A percentile compares a stretch with the other conserved stretches of the same genome.
These are phyloP conservation scores for Dendrocalamus latiflorus DNA, from an alignment of 202 grass and related monocot species.

Conservation along the genomic window DNA sequence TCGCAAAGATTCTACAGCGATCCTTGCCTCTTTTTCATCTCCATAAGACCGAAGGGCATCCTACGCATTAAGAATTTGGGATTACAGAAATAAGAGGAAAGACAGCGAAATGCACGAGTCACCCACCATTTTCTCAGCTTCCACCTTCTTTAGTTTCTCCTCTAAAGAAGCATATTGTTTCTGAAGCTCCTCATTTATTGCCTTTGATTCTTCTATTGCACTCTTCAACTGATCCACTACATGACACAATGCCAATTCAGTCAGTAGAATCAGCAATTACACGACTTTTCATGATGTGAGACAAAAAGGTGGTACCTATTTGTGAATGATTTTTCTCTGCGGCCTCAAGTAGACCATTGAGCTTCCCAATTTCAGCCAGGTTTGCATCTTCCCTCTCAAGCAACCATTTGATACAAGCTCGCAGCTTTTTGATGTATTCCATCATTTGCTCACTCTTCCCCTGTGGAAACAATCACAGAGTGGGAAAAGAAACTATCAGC, in stretches of 20 bases:
- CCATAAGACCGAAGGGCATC: constrained; percentile 40
- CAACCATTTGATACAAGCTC: constrained; percentile 65
- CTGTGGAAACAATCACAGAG: constrained; percentile 8
- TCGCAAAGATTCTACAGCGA: constrained; percentile 26
- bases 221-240: constrained; percentile 42
- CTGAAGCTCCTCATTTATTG: constrained; percentile 41
- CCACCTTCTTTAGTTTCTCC: constrained; percentile 47
- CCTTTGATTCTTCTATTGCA: constrained; percentile 39
- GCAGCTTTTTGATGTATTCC: constrained; percentile 85
- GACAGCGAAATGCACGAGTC: neutral
- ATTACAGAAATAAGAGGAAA: neutral
- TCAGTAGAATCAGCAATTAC: neutral
- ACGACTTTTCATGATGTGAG: neutral
- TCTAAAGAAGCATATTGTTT: constrained; percentile 46
- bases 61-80: constrained; percentile 19
- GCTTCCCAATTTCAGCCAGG: constrained; percentile 47
- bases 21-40: constrained; percentile 54
- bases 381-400: constrained; percentile 58
- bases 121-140: constrained; percentile 64
- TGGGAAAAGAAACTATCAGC: neutral
- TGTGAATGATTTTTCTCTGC: constrained; percentile 51
- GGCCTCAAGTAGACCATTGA: constrained; percentile 42
- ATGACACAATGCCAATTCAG: neutral
- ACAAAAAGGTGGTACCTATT: constrained; percentile 39
- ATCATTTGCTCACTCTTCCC: constrained; percentile 77